phyloP scores from a whole-genome alignment of 768 basidiomycete species.

The Hericium rajendrae region DNA sequence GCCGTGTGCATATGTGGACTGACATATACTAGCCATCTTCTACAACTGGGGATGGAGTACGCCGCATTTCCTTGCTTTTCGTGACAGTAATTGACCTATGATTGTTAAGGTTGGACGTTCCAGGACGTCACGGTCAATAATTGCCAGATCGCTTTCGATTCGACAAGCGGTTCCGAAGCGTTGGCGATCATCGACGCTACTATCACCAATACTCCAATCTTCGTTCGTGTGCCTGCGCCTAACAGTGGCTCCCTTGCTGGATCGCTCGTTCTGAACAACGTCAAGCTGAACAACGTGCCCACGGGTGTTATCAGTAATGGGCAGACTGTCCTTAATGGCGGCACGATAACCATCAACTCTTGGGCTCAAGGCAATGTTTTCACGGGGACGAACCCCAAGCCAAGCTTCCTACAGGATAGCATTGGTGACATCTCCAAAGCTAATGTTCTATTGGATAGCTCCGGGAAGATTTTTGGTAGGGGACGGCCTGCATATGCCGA shows the following conservation, averaged over 20 bases:
- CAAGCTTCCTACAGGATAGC: constrained; percentile 40
- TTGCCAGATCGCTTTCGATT: constrained; percentile 42
- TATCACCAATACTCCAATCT: constrained; percentile 50
- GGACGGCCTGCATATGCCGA: constrained; percentile 50
- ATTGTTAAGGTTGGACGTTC: background rate
- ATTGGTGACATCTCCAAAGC: constrained; percentile 46
- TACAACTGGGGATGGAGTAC: constrained; percentile 19
- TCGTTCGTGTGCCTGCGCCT: constrained; percentile 42
- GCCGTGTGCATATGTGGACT: no score
- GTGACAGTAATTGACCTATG: no score
- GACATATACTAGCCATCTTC: no score
- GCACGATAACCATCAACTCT: constrained; percentile 46
- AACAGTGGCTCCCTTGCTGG: constrained; percentile 40
- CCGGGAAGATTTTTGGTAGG: constrained; percentile 55
- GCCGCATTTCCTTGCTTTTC: background rate
- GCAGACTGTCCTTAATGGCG: constrained; percentile 46
- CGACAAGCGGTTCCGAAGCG: constrained; percentile 44
- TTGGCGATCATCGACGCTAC: constrained; percentile 57
- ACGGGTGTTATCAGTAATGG: constrained; percentile 43
- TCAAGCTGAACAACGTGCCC: constrained; percentile 48
- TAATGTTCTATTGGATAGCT: constrained; percentile 39
- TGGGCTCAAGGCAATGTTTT: constrained; percentile 79
- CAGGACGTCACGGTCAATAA: background rate
- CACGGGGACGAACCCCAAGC: constrained; percentile 34
- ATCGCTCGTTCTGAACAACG: constrained; percentile 58